Conservation (phyloP, 306 rosid genomes). For the Citrullus amarus region DNA sequence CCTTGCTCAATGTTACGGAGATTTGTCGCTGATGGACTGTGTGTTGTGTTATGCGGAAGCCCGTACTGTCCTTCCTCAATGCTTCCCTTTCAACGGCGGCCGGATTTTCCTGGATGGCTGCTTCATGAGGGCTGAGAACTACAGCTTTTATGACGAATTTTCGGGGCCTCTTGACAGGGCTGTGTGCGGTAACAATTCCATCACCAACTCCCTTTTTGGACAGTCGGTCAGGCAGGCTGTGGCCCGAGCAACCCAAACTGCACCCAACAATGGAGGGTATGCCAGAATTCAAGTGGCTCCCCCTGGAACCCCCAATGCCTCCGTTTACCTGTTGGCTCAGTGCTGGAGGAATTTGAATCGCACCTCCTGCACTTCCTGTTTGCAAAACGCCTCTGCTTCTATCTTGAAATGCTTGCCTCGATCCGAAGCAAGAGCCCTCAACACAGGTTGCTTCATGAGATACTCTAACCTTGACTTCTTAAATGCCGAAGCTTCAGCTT, state of each 20-base stretch:
- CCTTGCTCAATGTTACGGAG: constrained; percentile 87
- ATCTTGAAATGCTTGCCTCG: constrained; percentile 61
- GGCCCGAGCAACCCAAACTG: constrained; percentile 29
- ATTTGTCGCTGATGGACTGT: constrained; percentile 73
- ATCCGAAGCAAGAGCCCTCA: constrained; percentile 63
- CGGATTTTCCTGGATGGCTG: constrained; percentile 83
- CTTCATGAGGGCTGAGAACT: constrained; percentile 84
- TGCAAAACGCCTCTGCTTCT: constrained; percentile 57
- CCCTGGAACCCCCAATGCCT: constrained; percentile 26
- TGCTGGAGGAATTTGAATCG: constrained; percentile 71
- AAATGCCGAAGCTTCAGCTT: constrained; percentile 30
- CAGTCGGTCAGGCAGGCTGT: constrained; percentile 40
- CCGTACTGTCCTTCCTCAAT: constrained; percentile 68
- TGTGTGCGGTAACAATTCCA: constrained; percentile 49
- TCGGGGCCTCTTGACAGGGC: constrained; percentile 39
- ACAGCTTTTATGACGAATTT: constrained; percentile 53
- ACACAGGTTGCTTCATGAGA: constrained; percentile 91
- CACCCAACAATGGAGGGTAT: constrained; percentile 38
- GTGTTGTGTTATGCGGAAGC: constrained; percentile 76
- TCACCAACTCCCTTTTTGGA: constrained; percentile 27
- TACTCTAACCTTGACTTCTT: constrained; percentile 69
- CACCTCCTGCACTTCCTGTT: constrained; percentile 58
- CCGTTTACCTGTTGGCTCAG: constrained; percentile 60
- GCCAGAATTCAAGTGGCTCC: constrained; percentile 29
- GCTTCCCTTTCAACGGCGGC: constrained; percentile 58